phyloP scores from a whole-genome alignment of 2,329 filamentous ascomycete species.

The Epichloe hybrida region DNA sequence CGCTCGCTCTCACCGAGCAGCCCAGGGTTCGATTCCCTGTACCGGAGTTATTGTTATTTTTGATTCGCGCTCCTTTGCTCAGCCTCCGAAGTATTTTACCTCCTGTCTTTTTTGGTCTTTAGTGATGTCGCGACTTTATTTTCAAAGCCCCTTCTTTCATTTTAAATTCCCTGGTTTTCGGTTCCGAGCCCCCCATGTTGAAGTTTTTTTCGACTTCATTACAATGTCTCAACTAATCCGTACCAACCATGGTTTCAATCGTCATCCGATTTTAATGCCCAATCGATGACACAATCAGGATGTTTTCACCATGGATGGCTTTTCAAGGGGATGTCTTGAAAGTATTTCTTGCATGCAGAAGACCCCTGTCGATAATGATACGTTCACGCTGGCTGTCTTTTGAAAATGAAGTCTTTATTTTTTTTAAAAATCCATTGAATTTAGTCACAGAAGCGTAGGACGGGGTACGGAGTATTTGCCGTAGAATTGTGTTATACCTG shows the following conservation, averaged over 20 bases:
- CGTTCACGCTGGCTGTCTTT: too few relatives aligned
- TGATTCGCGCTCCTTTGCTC: fast-evolving
- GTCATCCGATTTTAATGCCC: background rate
- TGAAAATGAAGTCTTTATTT: too few relatives aligned
- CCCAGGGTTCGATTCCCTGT: constrained; percentile 17
- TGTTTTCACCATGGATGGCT: background rate
- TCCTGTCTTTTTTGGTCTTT: background rate
- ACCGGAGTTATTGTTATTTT: constrained; percentile 6
- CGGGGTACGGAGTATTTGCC: too few relatives aligned
- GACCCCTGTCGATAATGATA: background rate
- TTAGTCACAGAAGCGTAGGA: too few relatives aligned
- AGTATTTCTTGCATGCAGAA: background rate
- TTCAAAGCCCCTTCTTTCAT: too few relatives aligned
- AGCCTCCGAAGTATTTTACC: too few relatives aligned
- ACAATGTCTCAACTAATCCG: background rate
- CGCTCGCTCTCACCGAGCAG: constrained; percentile 19
- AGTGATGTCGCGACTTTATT: too few relatives aligned
- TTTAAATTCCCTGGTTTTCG: background rate
- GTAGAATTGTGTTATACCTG: too few relatives aligned
- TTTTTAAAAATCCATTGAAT: too few relatives aligned
- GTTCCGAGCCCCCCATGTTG: background rate
- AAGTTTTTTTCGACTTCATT: background rate
- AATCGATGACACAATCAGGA: background rate
- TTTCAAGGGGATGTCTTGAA: too few relatives aligned
- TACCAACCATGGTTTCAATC: background rate